Evolutionary conservation across 805 yeast genomes (phyloP).

Genomic region (Lipomyces spencermartinsiae): DNA sequence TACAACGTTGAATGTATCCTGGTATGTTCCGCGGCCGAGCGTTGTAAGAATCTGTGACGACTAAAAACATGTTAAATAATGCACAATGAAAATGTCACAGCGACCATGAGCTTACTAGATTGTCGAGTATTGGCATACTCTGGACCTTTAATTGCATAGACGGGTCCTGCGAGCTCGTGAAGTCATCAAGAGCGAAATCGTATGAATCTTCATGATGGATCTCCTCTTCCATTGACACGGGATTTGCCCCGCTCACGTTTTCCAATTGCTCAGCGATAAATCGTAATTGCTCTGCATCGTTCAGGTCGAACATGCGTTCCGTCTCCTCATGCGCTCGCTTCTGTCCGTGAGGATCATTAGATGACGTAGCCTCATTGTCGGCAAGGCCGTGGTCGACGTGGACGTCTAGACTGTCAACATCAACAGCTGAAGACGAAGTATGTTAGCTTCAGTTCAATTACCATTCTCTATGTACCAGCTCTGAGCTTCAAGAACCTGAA

Average conservation of each 20-base stretch:
- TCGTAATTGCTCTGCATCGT: slow-evolving; percentile 43
- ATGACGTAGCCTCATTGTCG: background rate
- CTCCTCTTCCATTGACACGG: slow-evolving; percentile 11
- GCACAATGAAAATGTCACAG: background rate
- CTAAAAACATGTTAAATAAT: background rate
- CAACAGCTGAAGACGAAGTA: slow-evolving; percentile 6
- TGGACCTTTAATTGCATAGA: slow-evolving; percentile 28
- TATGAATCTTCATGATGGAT: slow-evolving; percentile 10
- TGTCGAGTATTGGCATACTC: slow-evolving; percentile 73
- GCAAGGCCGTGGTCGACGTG: slow-evolving; percentile 1
- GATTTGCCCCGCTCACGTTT: slow-evolving; percentile 51
- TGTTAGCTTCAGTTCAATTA: background rate
- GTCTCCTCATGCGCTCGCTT: slow-evolving; percentile 9
- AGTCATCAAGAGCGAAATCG: slow-evolving; percentile 22
- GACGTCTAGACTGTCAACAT: slow-evolving; percentile 13
- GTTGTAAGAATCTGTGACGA: slow-evolving; percentile 79
- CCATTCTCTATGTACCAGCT: background rate
- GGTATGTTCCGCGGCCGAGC: slow-evolving; percentile 75
- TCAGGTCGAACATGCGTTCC: slow-evolving; percentile 33
- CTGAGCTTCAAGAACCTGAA: background rate
- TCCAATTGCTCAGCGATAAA: slow-evolving; percentile 43
- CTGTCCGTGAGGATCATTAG: background rate
- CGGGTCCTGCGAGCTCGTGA: slow-evolving; percentile 25
- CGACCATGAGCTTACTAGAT: slow-evolving; percentile 50
- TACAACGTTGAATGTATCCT: slow-evolving; percentile 73